phyloP scores from a whole-genome alignment of 768 basidiomycete species.

The Polyporus arcularius region DNA sequence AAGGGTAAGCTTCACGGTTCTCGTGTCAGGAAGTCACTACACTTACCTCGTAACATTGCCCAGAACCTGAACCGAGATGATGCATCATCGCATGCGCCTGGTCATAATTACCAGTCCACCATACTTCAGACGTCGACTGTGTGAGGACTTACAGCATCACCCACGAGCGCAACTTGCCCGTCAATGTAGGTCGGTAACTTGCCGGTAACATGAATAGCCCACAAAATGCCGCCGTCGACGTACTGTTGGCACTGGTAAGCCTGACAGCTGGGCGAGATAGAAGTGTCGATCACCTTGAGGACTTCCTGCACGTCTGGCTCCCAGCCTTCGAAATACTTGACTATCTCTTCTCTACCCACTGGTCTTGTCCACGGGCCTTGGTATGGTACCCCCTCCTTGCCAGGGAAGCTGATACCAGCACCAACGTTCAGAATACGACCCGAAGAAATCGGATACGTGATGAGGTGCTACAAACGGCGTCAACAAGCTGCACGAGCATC shows the following conservation, averaged over 20 bases:
- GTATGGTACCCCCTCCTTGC: neutral
- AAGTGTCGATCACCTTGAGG: constrained; percentile 1
- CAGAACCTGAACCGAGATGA: constrained; percentile 14
- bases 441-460: constrained; percentile 15
- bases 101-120: constrained; percentile 16
- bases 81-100: constrained; percentile 19
- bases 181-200: constrained; percentile 41
- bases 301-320: constrained; percentile 8
- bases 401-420: neutral
- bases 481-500: no score
- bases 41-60: constrained; percentile 21
- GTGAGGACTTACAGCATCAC: constrained; percentile 45
- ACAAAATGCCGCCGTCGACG: constrained; percentile 37
- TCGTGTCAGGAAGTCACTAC: neutral
- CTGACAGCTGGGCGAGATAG: constrained; percentile 1
- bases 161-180: constrained; percentile 45
- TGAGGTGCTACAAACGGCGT: neutral
- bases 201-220: constrained; percentile 45
- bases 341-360: constrained; percentile 1
- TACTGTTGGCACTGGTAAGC: neutral
- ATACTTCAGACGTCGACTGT: constrained; percentile 13
- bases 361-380: constrained; percentile 8
- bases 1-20: neutral
- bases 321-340: constrained; percentile 3
- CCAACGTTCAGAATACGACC: constrained; percentile 11